Evolutionary conservation across 1,284 basidiomycete genomes (phyloP), one percentile per base, ranked within the genome.

Genomic region (Cryptococcus hybrid): DNA sequence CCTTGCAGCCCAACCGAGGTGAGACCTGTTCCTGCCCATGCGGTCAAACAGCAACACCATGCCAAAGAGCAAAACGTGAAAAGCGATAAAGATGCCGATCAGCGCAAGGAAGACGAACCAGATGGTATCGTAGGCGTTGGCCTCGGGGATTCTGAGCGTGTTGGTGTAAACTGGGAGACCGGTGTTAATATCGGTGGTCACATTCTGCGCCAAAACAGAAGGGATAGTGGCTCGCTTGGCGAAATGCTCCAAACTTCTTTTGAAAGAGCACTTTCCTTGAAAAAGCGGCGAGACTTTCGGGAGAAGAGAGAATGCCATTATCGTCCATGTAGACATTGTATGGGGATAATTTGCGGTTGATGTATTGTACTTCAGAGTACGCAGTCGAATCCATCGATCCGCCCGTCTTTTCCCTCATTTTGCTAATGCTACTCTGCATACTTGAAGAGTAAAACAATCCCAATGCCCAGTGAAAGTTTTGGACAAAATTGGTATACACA

Each of bases 401-500:
- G 8, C 92, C 93, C 0, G 93, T 96, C 51, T 83, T 80, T 60
- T 84, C 81, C 18, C 94, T 86, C 84, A 95, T 89, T 58, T 80
- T 81, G 69, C 89, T 84, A 71, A 98, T 94, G 34, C 89, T 86
- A 37, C 77, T 70, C 73, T 97, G 90, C 52, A 97, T 82, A 9
- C 82, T 74, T 5, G 82, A 79, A 24, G 85, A 81, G 46, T 84
- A 76, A 71, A 97, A 85, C n/a, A 98, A 79, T 0, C 90, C 90
- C 66, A 95, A 77, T 0, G 89, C 83, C 93, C 93, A 97, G 1
- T 86, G 84, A 67, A 96, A 95, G 74, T 96, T 96, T 65, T 87
- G 81, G 1, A 88, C 82, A 68, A 87, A 96, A 15, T 87, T 82
- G 57, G 85, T 82, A 74, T 92, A 96, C 11, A 88, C 84, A 44